phyloP scores from a whole-genome alignment of 1,284 basidiomycete species.

The Filobasidium uniguttulatum region DNA sequence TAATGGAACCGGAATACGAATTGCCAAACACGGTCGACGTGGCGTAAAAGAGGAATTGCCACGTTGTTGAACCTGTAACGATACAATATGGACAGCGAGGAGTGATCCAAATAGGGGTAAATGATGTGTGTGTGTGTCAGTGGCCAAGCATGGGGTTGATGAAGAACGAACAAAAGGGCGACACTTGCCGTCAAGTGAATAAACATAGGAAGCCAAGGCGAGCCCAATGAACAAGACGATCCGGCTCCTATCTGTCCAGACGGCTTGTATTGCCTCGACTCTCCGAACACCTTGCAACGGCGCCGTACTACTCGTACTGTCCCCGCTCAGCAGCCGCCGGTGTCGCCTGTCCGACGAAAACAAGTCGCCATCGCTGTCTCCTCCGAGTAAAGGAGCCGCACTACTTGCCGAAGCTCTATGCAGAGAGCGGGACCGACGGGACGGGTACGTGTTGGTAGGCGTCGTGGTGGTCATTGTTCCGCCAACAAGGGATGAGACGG shows the following conservation, averaged over 20 bases:
- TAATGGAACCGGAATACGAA: conserved; percentile 52
- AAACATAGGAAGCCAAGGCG: conserved; percentile 58
- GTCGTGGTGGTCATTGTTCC: too few species aligned
- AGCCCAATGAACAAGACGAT: conserved; percentile 55
- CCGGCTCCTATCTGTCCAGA: conserved; percentile 37
- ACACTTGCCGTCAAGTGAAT: conserved; percentile 51
- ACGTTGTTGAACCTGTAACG: conserved; percentile 43
- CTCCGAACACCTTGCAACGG: conserved; percentile 22
- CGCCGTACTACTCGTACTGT: background rate
- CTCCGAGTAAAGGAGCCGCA: too few species aligned
- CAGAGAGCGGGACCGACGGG: too few species aligned
- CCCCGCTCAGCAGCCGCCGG: background rate
- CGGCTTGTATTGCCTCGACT: conserved; percentile 29
- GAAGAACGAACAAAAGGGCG: too few species aligned
- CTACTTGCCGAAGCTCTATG: too few species aligned
- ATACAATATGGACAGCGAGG: background rate
- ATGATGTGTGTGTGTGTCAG: background rate
- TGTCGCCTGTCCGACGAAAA: too few species aligned
- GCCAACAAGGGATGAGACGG: too few species aligned
- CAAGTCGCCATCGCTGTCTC: too few species aligned
- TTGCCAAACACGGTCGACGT: conserved; percentile 44
- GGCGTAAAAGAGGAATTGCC: conserved; percentile 50
- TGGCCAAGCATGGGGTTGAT: too few species aligned
- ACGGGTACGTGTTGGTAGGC: too few species aligned
- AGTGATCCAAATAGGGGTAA: background rate